phyloP scores from a whole-genome alignment of 257 asterid genomes.

The Leptodermis oblonga region DNA sequence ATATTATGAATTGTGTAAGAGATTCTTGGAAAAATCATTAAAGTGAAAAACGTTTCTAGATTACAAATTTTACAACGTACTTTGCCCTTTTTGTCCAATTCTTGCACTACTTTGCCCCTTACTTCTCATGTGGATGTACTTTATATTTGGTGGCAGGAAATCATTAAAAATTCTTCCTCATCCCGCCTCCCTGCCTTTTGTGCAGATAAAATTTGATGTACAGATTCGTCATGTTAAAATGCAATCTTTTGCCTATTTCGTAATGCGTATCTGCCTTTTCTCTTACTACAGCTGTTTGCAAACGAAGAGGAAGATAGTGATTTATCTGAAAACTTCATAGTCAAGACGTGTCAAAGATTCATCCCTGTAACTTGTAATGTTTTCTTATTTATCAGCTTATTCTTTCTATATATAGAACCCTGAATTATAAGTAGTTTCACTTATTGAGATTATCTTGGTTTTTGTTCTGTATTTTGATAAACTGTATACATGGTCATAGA shows the following conservation, averaged over 20 bases:
- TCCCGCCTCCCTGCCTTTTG: not conserved
- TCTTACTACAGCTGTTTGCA: slow-evolving; percentile 56
- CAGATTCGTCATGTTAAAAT: too few species aligned
- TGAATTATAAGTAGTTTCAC: not conserved
- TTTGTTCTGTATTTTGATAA: not conserved
- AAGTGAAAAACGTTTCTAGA: not conserved
- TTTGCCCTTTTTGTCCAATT: not conserved
- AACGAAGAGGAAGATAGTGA: slow-evolving; percentile 78
- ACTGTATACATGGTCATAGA: not conserved
- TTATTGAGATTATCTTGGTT: not conserved
- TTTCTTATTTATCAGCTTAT: slow-evolving; percentile 11
- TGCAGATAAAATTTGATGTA: too few species aligned
- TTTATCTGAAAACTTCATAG: slow-evolving; percentile 87
- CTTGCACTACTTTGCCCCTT: slow-evolving; percentile 1
- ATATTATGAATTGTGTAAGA: not conserved
- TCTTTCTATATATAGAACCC: not conserved
- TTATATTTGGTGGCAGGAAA: not conserved
- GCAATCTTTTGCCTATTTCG: not conserved
- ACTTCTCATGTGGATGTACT: not conserved
- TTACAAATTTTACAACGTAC: not conserved
- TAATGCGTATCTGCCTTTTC: not conserved
- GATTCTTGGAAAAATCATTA: not conserved
- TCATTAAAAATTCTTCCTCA: not conserved
- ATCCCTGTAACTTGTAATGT: slow-evolving; percentile 84
- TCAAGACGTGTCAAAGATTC: slow-evolving; percentile 92